Evolutionary conservation across 78 protist genomes (phyloP).

Genomic region (Dictyostelium purpureum): DNA sequence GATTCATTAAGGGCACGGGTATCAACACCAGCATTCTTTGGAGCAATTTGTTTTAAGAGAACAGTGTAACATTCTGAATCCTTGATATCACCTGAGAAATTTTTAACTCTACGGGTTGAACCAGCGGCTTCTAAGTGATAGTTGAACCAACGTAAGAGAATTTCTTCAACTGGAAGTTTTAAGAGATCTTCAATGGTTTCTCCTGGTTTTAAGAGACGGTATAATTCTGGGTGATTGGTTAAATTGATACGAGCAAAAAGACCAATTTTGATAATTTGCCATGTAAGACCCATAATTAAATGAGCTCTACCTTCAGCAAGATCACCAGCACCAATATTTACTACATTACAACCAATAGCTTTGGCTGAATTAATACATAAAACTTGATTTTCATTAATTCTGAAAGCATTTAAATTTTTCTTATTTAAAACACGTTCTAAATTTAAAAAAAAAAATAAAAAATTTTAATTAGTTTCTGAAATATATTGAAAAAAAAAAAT

Average conservation of each 20-base stretch:
- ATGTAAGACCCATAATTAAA: constrained; percentile 94
- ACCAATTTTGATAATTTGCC: constrained; percentile 97
- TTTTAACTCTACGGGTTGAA: constrained; percentile 85
- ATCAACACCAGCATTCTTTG: constrained; percentile 69
- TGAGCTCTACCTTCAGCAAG: constrained; percentile 86
- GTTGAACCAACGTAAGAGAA: constrained; percentile 97
- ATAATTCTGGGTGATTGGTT: constrained; percentile 91
- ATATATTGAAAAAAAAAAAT: neutral
- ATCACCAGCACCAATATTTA: constrained; percentile 93
- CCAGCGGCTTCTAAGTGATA: constrained; percentile 93
- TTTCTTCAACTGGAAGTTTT: constrained; percentile 91
- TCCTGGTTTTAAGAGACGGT: constrained; percentile 93
- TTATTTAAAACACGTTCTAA: constrained; percentile 93
- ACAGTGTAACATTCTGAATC: constrained; percentile 90
- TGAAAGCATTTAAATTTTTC: constrained; percentile 81
- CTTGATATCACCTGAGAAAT: constrained; percentile 92
- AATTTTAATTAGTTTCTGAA: no score
- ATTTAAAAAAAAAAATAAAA: neutral
- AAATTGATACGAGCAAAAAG: constrained; percentile 90
- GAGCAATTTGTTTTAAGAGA: constrained; percentile 92
- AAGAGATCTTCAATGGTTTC: constrained; percentile 93
- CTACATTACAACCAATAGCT: constrained; percentile 93
- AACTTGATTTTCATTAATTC: constrained; percentile 86
- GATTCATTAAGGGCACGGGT: constrained; percentile 68
- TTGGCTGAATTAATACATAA: constrained; percentile 92